These are phyloP conservation scores for Oehlia diaphana DNA, from an alignment of 192 early-diverging fungal species.

Conservation along the genomic window DNA sequence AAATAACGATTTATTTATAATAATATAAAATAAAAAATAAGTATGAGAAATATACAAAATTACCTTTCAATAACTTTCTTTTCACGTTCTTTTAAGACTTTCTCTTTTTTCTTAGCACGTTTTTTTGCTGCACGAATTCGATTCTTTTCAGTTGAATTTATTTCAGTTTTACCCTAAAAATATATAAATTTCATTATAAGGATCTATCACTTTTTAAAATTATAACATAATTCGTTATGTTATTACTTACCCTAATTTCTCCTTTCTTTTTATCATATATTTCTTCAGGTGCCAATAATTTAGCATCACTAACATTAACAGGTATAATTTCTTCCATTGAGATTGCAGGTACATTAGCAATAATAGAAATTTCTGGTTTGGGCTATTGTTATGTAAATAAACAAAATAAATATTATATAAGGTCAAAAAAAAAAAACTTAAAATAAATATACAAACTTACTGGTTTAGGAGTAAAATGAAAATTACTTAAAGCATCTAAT, in stretches of 20 bases:
- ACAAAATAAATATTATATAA: neutral
- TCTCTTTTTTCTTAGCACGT: conserved; percentile 63
- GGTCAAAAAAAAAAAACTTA: neutral
- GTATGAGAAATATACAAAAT: neutral
- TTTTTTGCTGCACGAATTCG: conserved; percentile 68
- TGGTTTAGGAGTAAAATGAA: conserved; percentile 87
- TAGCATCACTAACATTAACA: conserved; percentile 76
- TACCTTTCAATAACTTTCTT: conserved; percentile 47
- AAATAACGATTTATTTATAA: neutral
- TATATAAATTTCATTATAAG: neutral
- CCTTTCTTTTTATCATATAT: conserved; percentile 78
- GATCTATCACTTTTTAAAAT: neutral
- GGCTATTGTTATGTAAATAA: conserved; percentile 30
- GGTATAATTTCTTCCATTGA: conserved; percentile 96
- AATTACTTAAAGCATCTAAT: conserved; percentile 92
- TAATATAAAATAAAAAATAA: neutral
- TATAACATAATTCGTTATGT: neutral
- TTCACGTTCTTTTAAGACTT: conserved; percentile 49
- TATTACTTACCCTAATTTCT: conserved; percentile 53
- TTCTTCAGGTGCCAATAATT: conserved; percentile 87
- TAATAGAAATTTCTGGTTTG: conserved; percentile 76
- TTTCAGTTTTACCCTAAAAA: conserved; percentile 64
- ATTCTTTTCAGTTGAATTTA: conserved; percentile 76
- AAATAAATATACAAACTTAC: conserved; percentile 32
- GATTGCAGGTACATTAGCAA: conserved; percentile 79